Conservation (phyloP, 192 early-diverging fungal species). For the Coemansia sp. region DNA sequence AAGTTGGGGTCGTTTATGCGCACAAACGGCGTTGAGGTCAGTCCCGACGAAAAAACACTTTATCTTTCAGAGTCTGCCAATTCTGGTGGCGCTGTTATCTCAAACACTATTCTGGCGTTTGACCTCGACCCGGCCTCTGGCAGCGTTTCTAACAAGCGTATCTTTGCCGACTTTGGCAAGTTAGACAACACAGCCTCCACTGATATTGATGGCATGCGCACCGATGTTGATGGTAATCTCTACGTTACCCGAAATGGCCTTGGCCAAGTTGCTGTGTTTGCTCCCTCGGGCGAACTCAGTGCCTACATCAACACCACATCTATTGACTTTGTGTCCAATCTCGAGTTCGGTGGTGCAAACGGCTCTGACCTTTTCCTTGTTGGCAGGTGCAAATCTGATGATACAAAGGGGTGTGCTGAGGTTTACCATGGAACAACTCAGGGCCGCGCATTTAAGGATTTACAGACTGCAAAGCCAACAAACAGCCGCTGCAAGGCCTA, state of each 20-base stretch:
- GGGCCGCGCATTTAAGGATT: constrained; percentile 24
- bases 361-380: constrained; percentile 52
- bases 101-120: constrained; percentile 51
- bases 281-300: constrained; percentile 35
- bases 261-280: constrained; percentile 51
- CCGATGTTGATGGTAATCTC: constrained; percentile 52
- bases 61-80: constrained; percentile 57
- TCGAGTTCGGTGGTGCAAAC: constrained; percentile 53
- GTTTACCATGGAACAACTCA: constrained; percentile 1
- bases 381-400: constrained; percentile 44
- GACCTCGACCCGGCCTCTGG: constrained; percentile 43
- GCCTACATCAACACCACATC: constrained; percentile 23
- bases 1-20: constrained; percentile 41
- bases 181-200: constrained; percentile 42
- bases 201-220: constrained; percentile 60
- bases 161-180: constrained; percentile 50
- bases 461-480: too few relatives aligned
- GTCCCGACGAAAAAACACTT: constrained; percentile 53
- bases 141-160: constrained; percentile 15
- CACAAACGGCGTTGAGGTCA: constrained; percentile 59
- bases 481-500: too few relatives aligned
- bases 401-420: constrained; percentile 51
- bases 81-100: constrained; percentile 28
- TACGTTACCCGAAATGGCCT: constrained; percentile 53
- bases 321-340: constrained; percentile 34